Evolutionary conservation across 2,329 filamentous ascomycete genomes (phyloP).

Genomic region (Fusarium pseudocircinatum): DNA sequence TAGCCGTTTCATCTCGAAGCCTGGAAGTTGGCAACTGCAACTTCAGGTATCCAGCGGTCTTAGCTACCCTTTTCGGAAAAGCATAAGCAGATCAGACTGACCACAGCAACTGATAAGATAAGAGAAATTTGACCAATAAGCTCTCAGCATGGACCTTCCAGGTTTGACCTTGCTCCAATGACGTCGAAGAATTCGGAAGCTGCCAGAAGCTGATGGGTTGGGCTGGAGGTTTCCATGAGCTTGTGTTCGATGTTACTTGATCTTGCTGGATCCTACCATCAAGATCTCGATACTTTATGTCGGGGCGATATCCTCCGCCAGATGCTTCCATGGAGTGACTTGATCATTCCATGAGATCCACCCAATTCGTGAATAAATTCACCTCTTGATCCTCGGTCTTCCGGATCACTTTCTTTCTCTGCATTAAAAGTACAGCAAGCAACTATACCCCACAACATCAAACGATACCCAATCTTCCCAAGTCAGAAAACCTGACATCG

Average conservation of each 20-base stretch:
- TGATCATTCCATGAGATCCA: constrained; percentile 38
- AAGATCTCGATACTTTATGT: constrained; percentile 38
- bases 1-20: background rate
- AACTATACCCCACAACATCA: constrained; percentile 35
- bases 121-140: constrained; percentile 28
- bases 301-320: constrained; percentile 24
- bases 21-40: background rate
- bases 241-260: constrained; percentile 39
- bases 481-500: constrained; percentile 35
- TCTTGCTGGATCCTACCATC: constrained; percentile 37
- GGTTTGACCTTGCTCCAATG: constrained; percentile 42
- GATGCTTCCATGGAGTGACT: constrained; percentile 18
- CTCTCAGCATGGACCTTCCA: background rate
- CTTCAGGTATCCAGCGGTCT: background rate
- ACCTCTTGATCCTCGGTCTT: constrained; percentile 9
- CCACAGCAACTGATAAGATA: constrained; percentile 38
- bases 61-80: background rate
- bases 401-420: constrained; percentile 24
- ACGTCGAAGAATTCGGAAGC: constrained; percentile 47
- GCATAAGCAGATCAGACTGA: background rate
- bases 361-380: constrained; percentile 41
- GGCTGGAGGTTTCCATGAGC: constrained; percentile 43
- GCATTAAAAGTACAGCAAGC: constrained; percentile 9
- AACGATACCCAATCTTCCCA: constrained; percentile 38
- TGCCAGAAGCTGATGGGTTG: constrained; percentile 43